Base-by-base conservation (phyloP, 2,329 filamentous ascomycete species). In the Corinectria fuckeliana region DNA sequence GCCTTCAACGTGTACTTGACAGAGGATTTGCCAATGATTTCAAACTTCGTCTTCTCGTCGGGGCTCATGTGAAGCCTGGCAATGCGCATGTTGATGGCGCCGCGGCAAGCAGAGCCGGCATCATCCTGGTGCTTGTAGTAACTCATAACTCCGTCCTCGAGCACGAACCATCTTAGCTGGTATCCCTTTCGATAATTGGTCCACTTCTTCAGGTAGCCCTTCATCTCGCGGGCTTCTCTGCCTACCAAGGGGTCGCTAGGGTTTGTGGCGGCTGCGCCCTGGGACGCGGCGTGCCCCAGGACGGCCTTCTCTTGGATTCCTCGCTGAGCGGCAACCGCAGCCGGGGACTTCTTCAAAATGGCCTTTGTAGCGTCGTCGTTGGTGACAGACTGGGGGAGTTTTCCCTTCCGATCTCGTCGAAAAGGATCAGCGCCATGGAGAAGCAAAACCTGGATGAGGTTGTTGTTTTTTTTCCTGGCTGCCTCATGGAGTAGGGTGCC, bases 41-140 rank as follows among this genome's bases (percentile, higher is more conserved):
- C 95, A 71, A 99, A 98, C 60, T 94, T 93, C 44, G 93, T 94
- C 81, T 98, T 99, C 74, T 99, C 95, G 67, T 97, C 93, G 0
- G 94, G 85, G 72, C 96, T 96, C 93, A 99, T 98, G 77, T 94
- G 90, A 26, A 99, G 84, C 71, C 88, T 90, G 21, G 95, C 95
- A 67, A 99, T 99, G 61, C 90, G 91, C 93, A 99, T 99, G 75
- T 98, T 98, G 78, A 99, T 99, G 51, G 95, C 95, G 59, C 95
- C 95, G 62, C 95, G 92, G 75, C 95, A 99, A 56, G 95, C 95
- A 51, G 93, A 96, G 21, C 93, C 95, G 28, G 93, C 92, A 74
- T 99, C 95, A 73, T 99, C 95, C 78, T 99, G 95, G 75, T 98
- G 92, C 78, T 99, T 99, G 81, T 98, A 99, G 79, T 99, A 99